Percentiles rank a stretch among this genome's conserved stretches.
phyloP scores from a whole-genome alignment of 73 alveolate genomes.

The Tetrahymena elliotti region DNA sequence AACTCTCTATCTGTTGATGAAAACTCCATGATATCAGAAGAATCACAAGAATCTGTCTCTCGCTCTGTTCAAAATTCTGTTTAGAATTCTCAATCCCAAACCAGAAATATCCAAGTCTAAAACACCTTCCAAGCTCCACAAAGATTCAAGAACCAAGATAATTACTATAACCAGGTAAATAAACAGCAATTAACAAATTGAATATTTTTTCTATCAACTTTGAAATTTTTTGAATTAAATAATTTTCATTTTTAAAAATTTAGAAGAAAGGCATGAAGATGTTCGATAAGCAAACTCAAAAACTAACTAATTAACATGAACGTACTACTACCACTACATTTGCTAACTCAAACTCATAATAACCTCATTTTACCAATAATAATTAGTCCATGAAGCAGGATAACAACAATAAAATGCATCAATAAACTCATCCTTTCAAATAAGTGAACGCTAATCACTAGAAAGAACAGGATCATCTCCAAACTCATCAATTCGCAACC shows the following conservation, averaged over 20 bases:
- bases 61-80: neutral
- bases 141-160: neutral
- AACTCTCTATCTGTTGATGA: neutral
- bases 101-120: neutral
- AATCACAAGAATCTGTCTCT: neutral
- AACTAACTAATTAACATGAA: neutral
- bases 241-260: neutral
- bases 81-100: neutral
- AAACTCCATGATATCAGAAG: neutral
- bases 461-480: neutral
- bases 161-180: neutral
- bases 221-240: neutral
- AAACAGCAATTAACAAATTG: no score
- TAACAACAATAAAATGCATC: neutral
- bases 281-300: neutral
- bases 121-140: neutral
- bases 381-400: neutral
- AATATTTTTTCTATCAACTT: neutral
- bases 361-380: neutral
- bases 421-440: neutral
- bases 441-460: neutral
- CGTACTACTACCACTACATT: neutral
- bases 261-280: neutral
- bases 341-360: neutral
- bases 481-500: neutral